Evolutionary conservation across 192 early-diverging fungal species (phyloP).

Genomic region (Umbelopsis isabellina): DNA sequence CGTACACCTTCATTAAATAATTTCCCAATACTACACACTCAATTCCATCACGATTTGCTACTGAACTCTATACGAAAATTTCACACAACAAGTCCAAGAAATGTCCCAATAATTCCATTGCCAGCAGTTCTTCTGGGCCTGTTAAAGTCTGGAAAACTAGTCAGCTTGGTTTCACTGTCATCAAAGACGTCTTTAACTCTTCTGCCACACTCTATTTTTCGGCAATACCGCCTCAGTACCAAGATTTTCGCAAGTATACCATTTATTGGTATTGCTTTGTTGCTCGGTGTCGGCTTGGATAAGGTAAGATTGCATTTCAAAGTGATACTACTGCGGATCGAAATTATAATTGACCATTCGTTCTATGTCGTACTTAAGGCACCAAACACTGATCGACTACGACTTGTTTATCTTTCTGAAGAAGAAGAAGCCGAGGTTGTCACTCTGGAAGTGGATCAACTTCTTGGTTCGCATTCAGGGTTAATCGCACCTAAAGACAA

Average conservation of each 20-base stretch:
- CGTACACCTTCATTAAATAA: no score
- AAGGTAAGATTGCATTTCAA: constrained; percentile 15
- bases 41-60: no score
- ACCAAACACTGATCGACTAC: constrained; percentile 56
- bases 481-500: constrained; percentile 31
- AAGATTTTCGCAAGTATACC: constrained; percentile 38
- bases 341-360: neutral
- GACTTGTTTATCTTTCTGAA: constrained; percentile 51
- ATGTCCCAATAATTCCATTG: constrained; percentile 37
- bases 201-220: constrained; percentile 38
- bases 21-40: no score
- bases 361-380: constrained; percentile 23
- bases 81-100: constrained; percentile 28
- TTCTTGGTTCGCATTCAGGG: constrained; percentile 27
- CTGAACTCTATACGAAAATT: constrained; percentile 14
- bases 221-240: constrained; percentile 7
- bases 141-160: constrained; percentile 39
- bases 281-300: constrained; percentile 40
- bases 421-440: constrained; percentile 52
- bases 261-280: constrained; percentile 29
- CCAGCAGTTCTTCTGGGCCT: constrained; percentile 32
- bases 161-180: constrained; percentile 39
- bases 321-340: neutral
- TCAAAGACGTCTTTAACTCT: constrained; percentile 42
- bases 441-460: constrained; percentile 29